Conservation (phyloP, 2,329 filamentous ascomycete species). For the Colletotrichum tropicale region DNA sequence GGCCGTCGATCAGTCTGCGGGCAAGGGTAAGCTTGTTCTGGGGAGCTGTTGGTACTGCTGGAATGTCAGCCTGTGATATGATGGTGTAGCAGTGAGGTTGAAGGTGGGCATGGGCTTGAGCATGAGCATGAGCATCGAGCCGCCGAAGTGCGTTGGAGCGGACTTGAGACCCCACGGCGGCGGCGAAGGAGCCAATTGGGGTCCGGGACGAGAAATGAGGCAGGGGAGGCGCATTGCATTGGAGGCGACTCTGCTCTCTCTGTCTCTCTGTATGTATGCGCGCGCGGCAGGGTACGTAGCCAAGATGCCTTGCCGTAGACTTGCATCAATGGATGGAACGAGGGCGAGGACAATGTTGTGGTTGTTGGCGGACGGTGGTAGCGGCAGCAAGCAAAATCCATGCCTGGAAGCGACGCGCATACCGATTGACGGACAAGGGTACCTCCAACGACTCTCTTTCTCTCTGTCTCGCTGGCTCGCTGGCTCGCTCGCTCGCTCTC, state of each 20-base stretch:
- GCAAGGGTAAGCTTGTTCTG: background rate
- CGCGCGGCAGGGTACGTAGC: background rate
- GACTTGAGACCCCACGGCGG: background rate
- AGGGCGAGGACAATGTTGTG: background rate
- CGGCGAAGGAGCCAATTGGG: conserved; percentile 9
- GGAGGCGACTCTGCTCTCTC: background rate
- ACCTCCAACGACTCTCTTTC: background rate
- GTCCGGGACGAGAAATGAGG: conserved; percentile 6
- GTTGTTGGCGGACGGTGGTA: background rate
- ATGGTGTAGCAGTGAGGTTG: background rate
- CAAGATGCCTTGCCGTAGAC: background rate
- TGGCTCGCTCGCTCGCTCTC: background rate
- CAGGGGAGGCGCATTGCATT: conserved; percentile 12
- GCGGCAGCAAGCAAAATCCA: background rate
- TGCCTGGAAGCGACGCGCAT: background rate
- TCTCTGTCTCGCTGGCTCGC: background rate
- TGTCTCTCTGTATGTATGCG: background rate
- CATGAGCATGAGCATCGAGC: background rate
- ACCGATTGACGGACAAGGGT: background rate
- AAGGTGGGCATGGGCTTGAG: background rate
- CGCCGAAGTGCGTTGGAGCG: background rate
- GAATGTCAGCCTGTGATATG: background rate
- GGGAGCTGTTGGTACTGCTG: background rate
- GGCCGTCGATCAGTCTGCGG: background rate
- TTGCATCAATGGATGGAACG: background rate